Base-by-base conservation (phyloP, 306 rosid species). In the Trichosanthes cucumerina region DNA sequence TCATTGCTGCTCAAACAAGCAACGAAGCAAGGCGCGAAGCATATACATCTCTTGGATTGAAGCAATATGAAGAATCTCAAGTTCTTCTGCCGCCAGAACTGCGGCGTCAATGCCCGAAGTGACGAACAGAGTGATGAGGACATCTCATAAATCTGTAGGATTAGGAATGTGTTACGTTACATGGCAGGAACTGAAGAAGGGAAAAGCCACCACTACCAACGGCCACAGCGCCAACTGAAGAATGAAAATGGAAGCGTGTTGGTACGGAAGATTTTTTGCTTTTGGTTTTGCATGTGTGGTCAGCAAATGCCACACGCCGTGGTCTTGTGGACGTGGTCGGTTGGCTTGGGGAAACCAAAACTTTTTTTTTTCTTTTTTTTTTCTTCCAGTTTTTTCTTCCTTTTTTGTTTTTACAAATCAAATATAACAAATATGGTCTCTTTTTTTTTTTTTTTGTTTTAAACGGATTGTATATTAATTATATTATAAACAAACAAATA, bases 1-100 rank as follows among this genome's bases (percentile, higher is more conserved):
- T 89, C 89, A 75, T 62, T 78, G 81, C 85, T 87, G 83, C 85
- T 87, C 0, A 93, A 87, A 33, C 86, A 88, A 38, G 85, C 77
- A 41, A 80, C 43, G 72, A 81, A 47, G 63, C 90, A 83, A 76
- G 68, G 64, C 64, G 82, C 38, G 57, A 63, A 78, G 76, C 65
- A 53, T 36, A 33, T 44, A 66, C 57, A 79, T 73, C 80, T 75
- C 63, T 84, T 85, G 19, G 82, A 46, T 77, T 73, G 89, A 9
- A 86, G 80, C n/a, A 83, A 75, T 15, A 82, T 44, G 21, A 84
- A 82, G 77, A 87, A 81, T 28, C 82, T 64, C n/a, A 38, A 18
- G 74, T 78, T 80, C 34, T 79, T 81, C 50, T 19, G 79, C 41
- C 80, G 46, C 88, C 84, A 83, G 60, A 15, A 28, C 21, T 82